Evolutionary conservation across 2,329 filamentous ascomycete species (phyloP).

Genomic region (Volutella citrinella): DNA sequence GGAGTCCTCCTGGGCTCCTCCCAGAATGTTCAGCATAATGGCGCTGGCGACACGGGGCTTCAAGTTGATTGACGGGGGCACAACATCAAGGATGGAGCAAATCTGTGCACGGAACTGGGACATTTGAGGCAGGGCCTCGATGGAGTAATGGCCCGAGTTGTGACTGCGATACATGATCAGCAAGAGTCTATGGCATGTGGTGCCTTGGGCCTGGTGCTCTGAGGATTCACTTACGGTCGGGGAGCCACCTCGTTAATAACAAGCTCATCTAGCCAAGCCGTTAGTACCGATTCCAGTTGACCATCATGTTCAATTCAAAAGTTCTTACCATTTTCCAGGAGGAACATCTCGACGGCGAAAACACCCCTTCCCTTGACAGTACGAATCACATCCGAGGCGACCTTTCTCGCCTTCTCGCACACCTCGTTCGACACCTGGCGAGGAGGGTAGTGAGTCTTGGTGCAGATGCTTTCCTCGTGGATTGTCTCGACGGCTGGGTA

Average conservation of each 20-base stretch:
- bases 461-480: conserved; percentile 94
- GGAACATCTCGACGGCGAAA: conserved; percentile 95
- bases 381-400: conserved; percentile 76
- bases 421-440: conserved; percentile 62
- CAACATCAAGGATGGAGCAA: conserved; percentile 70
- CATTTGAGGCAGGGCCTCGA: conserved; percentile 80
- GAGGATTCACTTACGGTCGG: conserved; percentile 39
- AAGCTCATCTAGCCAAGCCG: conserved; percentile 49
- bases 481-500: conserved; percentile 93
- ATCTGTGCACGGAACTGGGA: conserved; percentile 94
- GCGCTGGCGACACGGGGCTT: conserved; percentile 56
- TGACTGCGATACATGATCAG: too few species aligned
- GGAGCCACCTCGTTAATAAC: conserved; percentile 87
- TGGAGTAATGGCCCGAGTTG: conserved; percentile 94
- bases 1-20: conserved; percentile 62
- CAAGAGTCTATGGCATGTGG: too few species aligned
- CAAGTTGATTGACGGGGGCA: conserved; percentile 54
- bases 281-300: conserved; percentile 7
- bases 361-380: conserved; percentile 86
- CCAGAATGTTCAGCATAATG: conserved; percentile 82
- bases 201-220: conserved; percentile 5
- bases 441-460: conserved; percentile 84
- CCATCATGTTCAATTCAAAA: too few species aligned
- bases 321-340: conserved; percentile 63
- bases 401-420: conserved; percentile 64